Percentiles rank a stretch among this genome's conserved stretches.
Conservation (phyloP, 2,329 filamentous ascomycete species). For the Mycosphaerella sp. region DNA sequence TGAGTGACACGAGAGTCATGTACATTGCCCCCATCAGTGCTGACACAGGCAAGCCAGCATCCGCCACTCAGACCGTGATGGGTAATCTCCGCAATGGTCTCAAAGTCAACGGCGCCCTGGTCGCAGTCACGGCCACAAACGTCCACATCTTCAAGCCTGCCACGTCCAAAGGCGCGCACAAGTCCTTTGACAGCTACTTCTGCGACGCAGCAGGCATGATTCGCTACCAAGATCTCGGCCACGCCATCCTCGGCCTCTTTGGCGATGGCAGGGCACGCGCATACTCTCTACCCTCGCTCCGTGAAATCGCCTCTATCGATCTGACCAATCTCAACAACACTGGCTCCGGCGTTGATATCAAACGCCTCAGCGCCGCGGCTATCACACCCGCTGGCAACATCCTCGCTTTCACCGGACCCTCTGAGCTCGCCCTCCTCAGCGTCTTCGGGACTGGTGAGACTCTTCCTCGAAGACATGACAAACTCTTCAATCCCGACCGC, state of each 20-base stretch:
- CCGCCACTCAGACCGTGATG: slow-evolving; percentile 68
- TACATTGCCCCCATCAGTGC: slow-evolving; percentile 72
- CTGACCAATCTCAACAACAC: slow-evolving; percentile 49
- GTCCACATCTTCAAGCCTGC: slow-evolving; percentile 85
- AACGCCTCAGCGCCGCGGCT: slow-evolving; percentile 60
- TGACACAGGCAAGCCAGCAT: slow-evolving; percentile 67
- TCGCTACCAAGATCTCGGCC: slow-evolving; percentile 63
- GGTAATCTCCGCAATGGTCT: slow-evolving; percentile 67
- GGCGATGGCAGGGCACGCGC: slow-evolving; percentile 73
- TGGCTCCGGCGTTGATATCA: slow-evolving; percentile 55
- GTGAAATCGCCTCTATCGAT: slow-evolving; percentile 66
- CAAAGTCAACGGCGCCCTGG: slow-evolving; percentile 71
- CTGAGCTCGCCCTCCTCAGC: slow-evolving; percentile 74
- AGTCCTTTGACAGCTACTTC: slow-evolving; percentile 74
- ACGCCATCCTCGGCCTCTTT: slow-evolving; percentile 76
- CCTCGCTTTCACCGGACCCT: slow-evolving; percentile 81
- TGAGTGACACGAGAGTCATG: slow-evolving; percentile 61
- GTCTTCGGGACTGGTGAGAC: slow-evolving; percentile 71
- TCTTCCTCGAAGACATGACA: slow-evolving; percentile 56
- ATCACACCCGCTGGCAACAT: slow-evolving; percentile 76
- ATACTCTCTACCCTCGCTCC: slow-evolving; percentile 80
- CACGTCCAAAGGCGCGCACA: slow-evolving; percentile 80
- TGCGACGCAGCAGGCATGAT: slow-evolving; percentile 77
- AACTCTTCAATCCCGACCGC: slow-evolving; percentile 69
- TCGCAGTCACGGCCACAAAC: slow-evolving; percentile 67